A percentile compares a stretch with the other conserved stretches of the same genome.
Conservation (phyloP, 2,329 filamentous ascomycete genomes). For the Penicillium vulpinum region DNA sequence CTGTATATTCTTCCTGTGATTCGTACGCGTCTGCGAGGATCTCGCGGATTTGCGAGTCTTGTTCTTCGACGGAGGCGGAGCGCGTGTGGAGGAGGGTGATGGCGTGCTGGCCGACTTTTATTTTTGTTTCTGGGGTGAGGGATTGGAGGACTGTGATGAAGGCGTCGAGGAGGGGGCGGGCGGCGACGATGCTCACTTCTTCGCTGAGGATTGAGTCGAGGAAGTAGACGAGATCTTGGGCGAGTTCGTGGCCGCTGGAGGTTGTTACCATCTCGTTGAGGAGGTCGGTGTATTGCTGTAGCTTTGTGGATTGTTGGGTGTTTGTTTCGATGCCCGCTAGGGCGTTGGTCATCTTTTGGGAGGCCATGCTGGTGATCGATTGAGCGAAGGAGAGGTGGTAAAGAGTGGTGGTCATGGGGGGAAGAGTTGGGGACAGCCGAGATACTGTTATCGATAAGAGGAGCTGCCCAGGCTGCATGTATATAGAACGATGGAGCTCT, state of each 20-base stretch:
- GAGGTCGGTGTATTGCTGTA: constrained; percentile 58
- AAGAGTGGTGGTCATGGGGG: too few relatives aligned
- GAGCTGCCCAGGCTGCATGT: background rate
- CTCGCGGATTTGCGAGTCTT: constrained; percentile 75
- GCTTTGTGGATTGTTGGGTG: constrained; percentile 51
- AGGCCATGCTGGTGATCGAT: constrained; percentile 45
- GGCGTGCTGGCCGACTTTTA: constrained; percentile 74
- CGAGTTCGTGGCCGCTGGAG: constrained; percentile 47
- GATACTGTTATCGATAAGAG: constrained; percentile 10
- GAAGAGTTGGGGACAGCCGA: constrained; percentile 4
- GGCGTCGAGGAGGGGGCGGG: constrained; percentile 66
- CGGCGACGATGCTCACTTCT: constrained; percentile 72
- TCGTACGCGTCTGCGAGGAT: constrained; percentile 83
- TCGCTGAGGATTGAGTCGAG: constrained; percentile 69
- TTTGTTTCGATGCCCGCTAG: constrained; percentile 54
- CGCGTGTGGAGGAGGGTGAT: constrained; percentile 66
- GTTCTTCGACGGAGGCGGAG: constrained; percentile 78
- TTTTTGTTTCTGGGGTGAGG: constrained; percentile 59
- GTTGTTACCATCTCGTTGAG: constrained; percentile 56
- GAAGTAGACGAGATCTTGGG: constrained; percentile 66
- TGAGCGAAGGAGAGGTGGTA: background rate
- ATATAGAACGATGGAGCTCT: background rate
- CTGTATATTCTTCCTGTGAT: constrained; percentile 73
- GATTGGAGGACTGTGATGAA: constrained; percentile 67
- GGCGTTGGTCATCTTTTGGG: constrained; percentile 50